phyloP scores from a whole-genome alignment of 257 asterid genomes.

The Leptodermis oblonga region DNA sequence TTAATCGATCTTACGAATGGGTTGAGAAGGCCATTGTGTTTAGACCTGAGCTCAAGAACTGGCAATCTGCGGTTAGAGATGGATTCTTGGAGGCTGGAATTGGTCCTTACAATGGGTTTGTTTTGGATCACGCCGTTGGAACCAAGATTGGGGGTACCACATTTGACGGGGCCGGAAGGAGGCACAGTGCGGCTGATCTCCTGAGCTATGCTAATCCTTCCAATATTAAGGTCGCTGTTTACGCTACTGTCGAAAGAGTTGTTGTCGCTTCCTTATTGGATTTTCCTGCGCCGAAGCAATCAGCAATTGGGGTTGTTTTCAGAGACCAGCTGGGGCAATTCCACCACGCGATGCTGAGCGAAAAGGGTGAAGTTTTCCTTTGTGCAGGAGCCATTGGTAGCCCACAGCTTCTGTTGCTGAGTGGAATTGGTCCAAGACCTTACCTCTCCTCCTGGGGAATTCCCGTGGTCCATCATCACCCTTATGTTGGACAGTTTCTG shows the following conservation, averaged over 20 bases:
- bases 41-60: slow-evolving; percentile 59
- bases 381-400: slow-evolving; percentile 88
- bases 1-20: slow-evolving; percentile 81
- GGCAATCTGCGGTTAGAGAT: slow-evolving; percentile 82
- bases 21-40: slow-evolving; percentile 77
- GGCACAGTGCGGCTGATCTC: slow-evolving; percentile 82
- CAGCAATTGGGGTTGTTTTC: slow-evolving; percentile 67
- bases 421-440: slow-evolving; percentile 81
- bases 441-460: slow-evolving; percentile 88
- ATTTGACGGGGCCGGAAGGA: slow-evolving; percentile 56
- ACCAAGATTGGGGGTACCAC: slow-evolving; percentile 93
- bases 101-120: slow-evolving; percentile 67
- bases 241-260: slow-evolving; percentile 71
- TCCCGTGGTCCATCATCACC: slow-evolving; percentile 61
- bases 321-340: slow-evolving; percentile 48
- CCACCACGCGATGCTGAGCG: slow-evolving; percentile 72
- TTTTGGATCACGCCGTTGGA: slow-evolving; percentile 66
- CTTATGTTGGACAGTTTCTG: slow-evolving; percentile 71
- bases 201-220: slow-evolving; percentile 52
- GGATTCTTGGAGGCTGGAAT: slow-evolving; percentile 74
- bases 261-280: slow-evolving; percentile 34
- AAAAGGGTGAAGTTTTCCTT: slow-evolving; percentile 64
- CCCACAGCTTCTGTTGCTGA: slow-evolving; percentile 77
- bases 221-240: slow-evolving; percentile 56
- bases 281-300: slow-evolving; percentile 16